Conservation (phyloP, 495 filamentous ascomycete genomes). For the Penicillium goetzii region DNA sequence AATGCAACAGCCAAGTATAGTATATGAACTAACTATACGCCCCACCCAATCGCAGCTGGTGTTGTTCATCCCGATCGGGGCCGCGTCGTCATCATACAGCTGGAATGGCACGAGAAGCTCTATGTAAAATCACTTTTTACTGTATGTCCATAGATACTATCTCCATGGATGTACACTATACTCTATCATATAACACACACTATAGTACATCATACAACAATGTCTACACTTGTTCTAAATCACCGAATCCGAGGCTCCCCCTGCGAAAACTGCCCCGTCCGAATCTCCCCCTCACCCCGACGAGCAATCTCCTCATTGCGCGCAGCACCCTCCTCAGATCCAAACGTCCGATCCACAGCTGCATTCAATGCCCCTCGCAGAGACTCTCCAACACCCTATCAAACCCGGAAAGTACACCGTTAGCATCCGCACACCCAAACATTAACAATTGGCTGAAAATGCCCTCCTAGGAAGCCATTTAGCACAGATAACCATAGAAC, state of each 20-base stretch:
- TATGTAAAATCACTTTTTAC: background rate
- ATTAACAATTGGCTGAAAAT: background rate
- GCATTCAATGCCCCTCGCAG: slow-evolving; percentile 46
- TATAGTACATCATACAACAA: background rate
- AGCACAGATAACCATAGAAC: slow-evolving; percentile 15
- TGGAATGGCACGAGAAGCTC: background rate
- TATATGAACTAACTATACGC: background rate
- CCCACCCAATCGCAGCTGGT: background rate
- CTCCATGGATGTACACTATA: background rate
- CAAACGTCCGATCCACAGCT: slow-evolving; percentile 46
- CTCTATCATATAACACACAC: background rate
- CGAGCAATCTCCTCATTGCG: slow-evolving; percentile 44
- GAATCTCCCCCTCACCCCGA: slow-evolving; percentile 44
- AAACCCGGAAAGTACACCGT: background rate
- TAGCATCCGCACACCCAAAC: background rate
- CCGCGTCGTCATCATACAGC: background rate
- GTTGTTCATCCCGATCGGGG: background rate
- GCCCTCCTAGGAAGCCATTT: background rate
- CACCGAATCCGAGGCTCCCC: background rate
- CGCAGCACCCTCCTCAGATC: slow-evolving; percentile 39
- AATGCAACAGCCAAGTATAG: background rate
- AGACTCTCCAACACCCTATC: slow-evolving; percentile 48
- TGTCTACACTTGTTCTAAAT: background rate
- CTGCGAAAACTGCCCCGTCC: slow-evolving; percentile 27
- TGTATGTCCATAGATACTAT: background rate